Conservation (phyloP, 2,329 filamentous ascomycete species). For the Diaporthe sp. region DNA sequence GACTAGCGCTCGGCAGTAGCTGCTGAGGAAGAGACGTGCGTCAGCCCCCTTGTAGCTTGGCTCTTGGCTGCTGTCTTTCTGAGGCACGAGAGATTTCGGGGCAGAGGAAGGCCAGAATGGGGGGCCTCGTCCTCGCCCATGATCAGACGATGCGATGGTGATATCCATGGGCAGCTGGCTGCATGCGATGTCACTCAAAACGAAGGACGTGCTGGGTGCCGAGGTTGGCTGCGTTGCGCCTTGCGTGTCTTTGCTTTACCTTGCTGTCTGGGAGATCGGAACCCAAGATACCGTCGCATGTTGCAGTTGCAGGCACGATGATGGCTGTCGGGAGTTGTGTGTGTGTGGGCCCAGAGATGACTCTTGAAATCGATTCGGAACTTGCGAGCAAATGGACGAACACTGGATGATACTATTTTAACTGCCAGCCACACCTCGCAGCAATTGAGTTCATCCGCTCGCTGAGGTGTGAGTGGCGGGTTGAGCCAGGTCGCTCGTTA, state of each 20-base stretch:
- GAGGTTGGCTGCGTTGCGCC: background rate
- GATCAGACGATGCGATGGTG: slow-evolving; percentile 13
- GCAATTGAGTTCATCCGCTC: slow-evolving; percentile 22
- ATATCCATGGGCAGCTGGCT: background rate
- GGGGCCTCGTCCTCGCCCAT: background rate
- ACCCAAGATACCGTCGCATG: slow-evolving; percentile 7
- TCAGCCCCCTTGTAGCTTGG: slow-evolving; percentile 5
- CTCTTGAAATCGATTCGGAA: slow-evolving; percentile 27
- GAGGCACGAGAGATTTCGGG: slow-evolving; percentile 16
- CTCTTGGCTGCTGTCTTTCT: slow-evolving; percentile 21
- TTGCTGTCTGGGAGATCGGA: background rate
- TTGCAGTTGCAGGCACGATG: slow-evolving; percentile 12
- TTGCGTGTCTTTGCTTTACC: background rate
- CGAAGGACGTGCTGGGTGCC: slow-evolving; percentile 1
- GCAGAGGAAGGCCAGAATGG: background rate
- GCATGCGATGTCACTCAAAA: slow-evolving; percentile 19
- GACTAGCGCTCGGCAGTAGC: slow-evolving; percentile 4
- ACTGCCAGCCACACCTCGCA: background rate
- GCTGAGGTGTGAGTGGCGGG: background rate
- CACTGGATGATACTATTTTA: slow-evolving; percentile 25
- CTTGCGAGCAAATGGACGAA: slow-evolving; percentile 24
- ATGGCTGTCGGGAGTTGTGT: slow-evolving; percentile 2
- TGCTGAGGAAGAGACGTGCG: slow-evolving; percentile 1
- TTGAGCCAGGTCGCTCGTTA: background rate
- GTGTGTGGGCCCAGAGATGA: slow-evolving; percentile 8